phyloP scores from a whole-genome alignment of 371 early-diverging fungal species.

The Mortierella sp. region DNA sequence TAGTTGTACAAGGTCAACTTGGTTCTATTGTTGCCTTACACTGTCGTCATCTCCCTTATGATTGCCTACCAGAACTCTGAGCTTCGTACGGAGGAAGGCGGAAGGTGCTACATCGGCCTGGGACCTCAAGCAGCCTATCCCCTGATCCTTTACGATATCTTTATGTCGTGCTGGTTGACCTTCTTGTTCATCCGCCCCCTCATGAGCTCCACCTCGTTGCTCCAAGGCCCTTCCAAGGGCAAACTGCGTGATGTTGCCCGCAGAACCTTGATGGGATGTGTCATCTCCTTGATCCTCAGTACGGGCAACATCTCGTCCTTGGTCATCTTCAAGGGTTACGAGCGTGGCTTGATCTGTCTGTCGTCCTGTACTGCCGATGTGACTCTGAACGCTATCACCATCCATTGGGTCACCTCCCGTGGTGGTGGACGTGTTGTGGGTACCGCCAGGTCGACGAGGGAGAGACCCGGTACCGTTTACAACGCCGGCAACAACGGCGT shows the following conservation, averaged over 20 bases:
- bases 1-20: constrained; percentile 62
- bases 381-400: constrained; percentile 51
- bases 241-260: constrained; percentile 63
- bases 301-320: constrained; percentile 62
- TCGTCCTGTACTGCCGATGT: constrained; percentile 51
- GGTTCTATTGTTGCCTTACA: constrained; percentile 60
- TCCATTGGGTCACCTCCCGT: constrained; percentile 58
- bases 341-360: constrained; percentile 58
- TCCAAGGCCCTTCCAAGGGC: constrained; percentile 57
- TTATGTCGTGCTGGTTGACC: constrained; percentile 59
- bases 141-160: constrained; percentile 62
- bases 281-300: constrained; percentile 56
- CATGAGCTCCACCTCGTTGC: constrained; percentile 47
- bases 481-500: constrained; percentile 11
- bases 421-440: constrained; percentile 27
- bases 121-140: constrained; percentile 55
- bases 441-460: not conserved
- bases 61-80: constrained; percentile 52
- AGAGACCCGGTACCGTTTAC: not conserved
- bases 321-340: constrained; percentile 59
- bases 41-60: constrained; percentile 61
- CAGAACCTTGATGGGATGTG: constrained; percentile 61
- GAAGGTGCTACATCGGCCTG: constrained; percentile 64
- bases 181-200: constrained; percentile 62
- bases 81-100: constrained; percentile 32